Conservation (phyloP, 768 basidiomycete genomes). For the Suillus subalutaceus region DNA sequence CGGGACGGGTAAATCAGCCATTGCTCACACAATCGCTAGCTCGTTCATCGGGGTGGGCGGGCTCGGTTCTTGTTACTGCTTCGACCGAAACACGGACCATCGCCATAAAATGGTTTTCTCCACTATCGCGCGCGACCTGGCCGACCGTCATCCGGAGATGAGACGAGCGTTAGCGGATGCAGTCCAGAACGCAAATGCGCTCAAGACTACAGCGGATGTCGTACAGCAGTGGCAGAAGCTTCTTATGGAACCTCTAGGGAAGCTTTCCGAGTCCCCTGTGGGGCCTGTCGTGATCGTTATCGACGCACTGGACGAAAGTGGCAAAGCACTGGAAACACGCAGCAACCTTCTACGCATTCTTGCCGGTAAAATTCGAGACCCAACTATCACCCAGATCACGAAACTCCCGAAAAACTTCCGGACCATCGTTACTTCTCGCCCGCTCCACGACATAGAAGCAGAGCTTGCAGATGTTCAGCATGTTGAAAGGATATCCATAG, state of each 20-base stretch:
- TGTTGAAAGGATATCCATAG: too few relatives aligned
- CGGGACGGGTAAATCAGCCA: too few relatives aligned
- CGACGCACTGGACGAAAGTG: slow-evolving; percentile 26
- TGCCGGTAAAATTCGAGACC: neutral
- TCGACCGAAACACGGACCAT: slow-evolving; percentile 3
- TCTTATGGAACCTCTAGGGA: slow-evolving; percentile 16
- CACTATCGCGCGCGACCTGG: slow-evolving; percentile 14
- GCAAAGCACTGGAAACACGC: slow-evolving; percentile 3
- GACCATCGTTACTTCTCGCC: slow-evolving; percentile 13
- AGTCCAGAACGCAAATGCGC: neutral
- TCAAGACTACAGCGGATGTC: slow-evolving; percentile 1
- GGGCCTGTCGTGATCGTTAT: slow-evolving; percentile 28
- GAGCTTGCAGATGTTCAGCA: too few relatives aligned
- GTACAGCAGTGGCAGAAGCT: slow-evolving; percentile 19
- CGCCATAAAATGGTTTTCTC: slow-evolving; percentile 15
- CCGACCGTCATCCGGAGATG: neutral
- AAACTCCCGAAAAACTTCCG: slow-evolving; percentile 13
- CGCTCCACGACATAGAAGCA: too few relatives aligned
- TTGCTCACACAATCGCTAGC: slow-evolving; percentile 21
- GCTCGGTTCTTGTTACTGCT: slow-evolving; percentile 8
- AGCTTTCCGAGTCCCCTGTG: slow-evolving; percentile 9
- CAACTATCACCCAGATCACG: neutral
- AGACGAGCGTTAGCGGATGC: slow-evolving; percentile 1
- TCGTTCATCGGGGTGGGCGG: neutral
- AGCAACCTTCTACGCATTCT: slow-evolving; percentile 17